Percentiles rank a stretch among this genome's conserved stretches.
Evolutionary conservation across 345 rosid genomes (phyloP).

Genomic region (Hevea brasiliensis): DNA sequence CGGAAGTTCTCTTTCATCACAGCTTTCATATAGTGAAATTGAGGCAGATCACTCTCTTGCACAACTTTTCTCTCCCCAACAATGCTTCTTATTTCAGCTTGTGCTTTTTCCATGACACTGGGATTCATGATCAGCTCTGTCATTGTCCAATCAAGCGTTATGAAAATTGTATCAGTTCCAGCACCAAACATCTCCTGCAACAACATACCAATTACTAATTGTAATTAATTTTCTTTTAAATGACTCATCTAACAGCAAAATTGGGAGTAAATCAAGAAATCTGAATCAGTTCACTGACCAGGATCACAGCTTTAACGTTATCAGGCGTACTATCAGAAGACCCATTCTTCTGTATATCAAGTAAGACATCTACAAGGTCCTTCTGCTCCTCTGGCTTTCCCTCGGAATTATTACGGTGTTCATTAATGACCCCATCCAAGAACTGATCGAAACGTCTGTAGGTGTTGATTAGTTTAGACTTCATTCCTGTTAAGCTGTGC

Average conservation of each 20-base stretch:
- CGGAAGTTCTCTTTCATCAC: conserved; percentile 4
- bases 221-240: not conserved
- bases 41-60: not conserved
- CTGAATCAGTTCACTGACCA: conserved; percentile 14
- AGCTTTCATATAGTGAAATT: conserved; percentile 6
- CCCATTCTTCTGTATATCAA: conserved; percentile 20
- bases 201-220: not conserved
- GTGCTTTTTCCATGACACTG: conserved; percentile 1
- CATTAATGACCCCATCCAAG: conserved; percentile 21
- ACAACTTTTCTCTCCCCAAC: not conserved
- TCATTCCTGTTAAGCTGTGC: conserved; percentile 26
- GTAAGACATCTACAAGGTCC: conserved; percentile 26
- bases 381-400: conserved; percentile 10
- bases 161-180: not conserved
- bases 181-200: conserved; percentile 11
- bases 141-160: conserved; percentile 11
- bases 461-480: conserved; percentile 18
- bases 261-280: not conserved
- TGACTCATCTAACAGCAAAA: too few relatives aligned
- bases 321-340: not conserved
- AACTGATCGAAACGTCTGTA: conserved; percentile 20
- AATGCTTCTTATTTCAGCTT: not conserved
- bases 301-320: conserved; percentile 25
- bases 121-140: conserved; percentile 14
- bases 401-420: conserved; percentile 14